Evolutionary conservation across 345 rosid genomes (phyloP), one percentile per base, ranked within the genome.

Genomic region (Isatis tinctoria): DNA sequence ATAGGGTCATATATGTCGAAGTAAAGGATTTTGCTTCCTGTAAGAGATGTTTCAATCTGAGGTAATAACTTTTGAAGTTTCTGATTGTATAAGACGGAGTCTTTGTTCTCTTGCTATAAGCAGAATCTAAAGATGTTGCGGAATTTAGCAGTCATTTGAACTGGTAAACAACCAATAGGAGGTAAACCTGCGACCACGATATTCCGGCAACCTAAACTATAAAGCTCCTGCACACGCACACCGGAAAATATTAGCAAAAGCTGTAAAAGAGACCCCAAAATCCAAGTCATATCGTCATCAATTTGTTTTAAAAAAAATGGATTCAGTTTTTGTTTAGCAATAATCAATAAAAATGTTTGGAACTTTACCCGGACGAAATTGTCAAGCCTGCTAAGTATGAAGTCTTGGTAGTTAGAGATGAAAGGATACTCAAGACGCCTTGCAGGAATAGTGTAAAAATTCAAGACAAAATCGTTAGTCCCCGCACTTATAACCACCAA

Each of bases 131-230:
- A 49, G 14, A 52, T 9, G 64, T 3, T 62, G 36, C 60, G 65
- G 20, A 76, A 37, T 40, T 64, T 64, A 36, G 65, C 45, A 13
- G 85, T 79, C 75, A 79, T 75, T 36, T 87, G 92, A 12, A 86
- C 16, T 3, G 94, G 94, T 28, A 88, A 52, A 67, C 94, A 90
- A 0, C 96, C 91, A 1, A 85, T 65, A 3, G 90, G 96, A 2
- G 90, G 87, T 12, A 87, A 77, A 16, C 94, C 90, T 10, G 70
- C 81, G n/a, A 87, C 47, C 10, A 67, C 47, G 22, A 87, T 76
- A 12, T 56, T 74, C 14, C 85, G 82, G 63, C 81, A 59, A 35
- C 90, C 92, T 18, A 76, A 63, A 27, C 68, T 41, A 47, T 88
- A 83, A 28, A 87, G 65, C 48, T 78, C 82, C 96, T 87, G 74